Evolutionary conservation across 805 yeast genomes (phyloP).

Genomic region (Myxozyma melibiosi): DNA sequence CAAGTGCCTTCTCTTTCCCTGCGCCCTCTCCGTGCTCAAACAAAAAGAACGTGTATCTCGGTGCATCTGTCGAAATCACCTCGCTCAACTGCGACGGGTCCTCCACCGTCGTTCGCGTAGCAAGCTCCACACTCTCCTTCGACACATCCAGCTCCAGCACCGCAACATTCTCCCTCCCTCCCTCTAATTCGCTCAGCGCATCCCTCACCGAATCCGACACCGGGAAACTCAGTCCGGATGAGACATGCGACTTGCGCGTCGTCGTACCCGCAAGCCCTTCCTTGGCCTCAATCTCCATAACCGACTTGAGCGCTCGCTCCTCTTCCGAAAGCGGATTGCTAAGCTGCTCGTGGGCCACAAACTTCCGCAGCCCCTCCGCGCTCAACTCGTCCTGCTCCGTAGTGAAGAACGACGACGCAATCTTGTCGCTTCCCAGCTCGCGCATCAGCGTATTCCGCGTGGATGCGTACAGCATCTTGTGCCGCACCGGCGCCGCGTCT

Average conservation of each 20-base stretch:
- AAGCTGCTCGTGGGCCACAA: conserved; percentile 44
- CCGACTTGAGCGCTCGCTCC: conserved; percentile 46
- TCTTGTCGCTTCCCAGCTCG: conserved; percentile 64
- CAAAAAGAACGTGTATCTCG: conserved; percentile 60
- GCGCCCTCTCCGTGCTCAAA: conserved; percentile 38
- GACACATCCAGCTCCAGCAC: conserved; percentile 54
- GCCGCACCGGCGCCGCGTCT: conserved; percentile 75
- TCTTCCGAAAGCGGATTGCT: conserved; percentile 58
- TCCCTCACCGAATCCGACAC: conserved; percentile 40
- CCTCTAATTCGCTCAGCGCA: conserved; percentile 40
- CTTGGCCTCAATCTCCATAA: conserved; percentile 30
- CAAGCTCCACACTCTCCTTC: conserved; percentile 53
- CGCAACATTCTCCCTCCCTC: conserved; percentile 44
- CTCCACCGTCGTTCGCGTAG: conserved; percentile 36
- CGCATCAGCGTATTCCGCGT: conserved; percentile 75
- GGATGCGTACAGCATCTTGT: conserved; percentile 93
- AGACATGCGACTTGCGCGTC: conserved; percentile 28
- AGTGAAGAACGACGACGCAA: conserved; percentile 55
- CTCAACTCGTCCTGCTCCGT: conserved; percentile 61
- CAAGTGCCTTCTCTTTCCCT: conserved; percentile 41
- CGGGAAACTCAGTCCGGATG: conserved; percentile 33
- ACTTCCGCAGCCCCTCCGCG: conserved; percentile 51
- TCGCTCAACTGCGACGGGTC: conserved; percentile 41
- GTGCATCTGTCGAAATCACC: conserved; percentile 48
- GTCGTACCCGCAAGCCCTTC: conserved; percentile 28